These are phyloP conservation scores for Leishmania aethiopica DNA, from an alignment of 208 protist genomes.

Conservation along the genomic window DNA sequence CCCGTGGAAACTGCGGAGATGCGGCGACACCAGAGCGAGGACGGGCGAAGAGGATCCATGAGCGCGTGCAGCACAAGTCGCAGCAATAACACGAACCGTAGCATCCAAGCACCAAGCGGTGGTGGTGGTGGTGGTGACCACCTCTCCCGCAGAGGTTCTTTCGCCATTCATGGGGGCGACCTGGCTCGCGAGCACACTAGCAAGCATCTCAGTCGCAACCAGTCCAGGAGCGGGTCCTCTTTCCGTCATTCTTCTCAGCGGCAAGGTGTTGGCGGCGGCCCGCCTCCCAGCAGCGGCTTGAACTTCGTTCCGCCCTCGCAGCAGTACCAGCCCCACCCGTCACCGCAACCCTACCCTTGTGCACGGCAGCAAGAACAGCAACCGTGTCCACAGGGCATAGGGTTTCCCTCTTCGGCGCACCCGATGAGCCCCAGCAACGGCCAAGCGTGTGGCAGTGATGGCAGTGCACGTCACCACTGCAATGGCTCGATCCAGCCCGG, in stretches of 20 bases:
- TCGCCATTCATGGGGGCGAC: neutral
- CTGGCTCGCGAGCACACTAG: neutral
- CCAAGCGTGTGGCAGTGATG: neutral
- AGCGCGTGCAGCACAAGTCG: neutral
- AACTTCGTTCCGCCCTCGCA: neutral
- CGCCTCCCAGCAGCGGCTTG: neutral
- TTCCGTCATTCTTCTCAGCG: slow-evolving; percentile 2
- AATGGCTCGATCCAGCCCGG: neutral
- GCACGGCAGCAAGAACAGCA: neutral
- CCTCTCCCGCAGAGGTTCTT: neutral
- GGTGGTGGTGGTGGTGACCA: neutral
- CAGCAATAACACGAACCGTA: neutral
- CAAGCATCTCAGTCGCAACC: neutral
- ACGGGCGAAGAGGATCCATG: neutral
- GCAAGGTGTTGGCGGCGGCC: too few species aligned
- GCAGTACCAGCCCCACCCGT: neutral
- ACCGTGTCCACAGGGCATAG: neutral
- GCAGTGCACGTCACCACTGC: neutral
- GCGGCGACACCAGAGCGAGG: neutral
- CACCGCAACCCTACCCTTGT: neutral
- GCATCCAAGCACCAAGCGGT: neutral
- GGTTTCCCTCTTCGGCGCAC: neutral
- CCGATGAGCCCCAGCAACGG: neutral
- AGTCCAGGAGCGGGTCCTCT: slow-evolving; percentile 7
- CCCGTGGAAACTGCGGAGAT: neutral